phyloP scores from a whole-genome alignment of 1,284 basidiomycete genomes.

The Sporisorium graminicola region DNA sequence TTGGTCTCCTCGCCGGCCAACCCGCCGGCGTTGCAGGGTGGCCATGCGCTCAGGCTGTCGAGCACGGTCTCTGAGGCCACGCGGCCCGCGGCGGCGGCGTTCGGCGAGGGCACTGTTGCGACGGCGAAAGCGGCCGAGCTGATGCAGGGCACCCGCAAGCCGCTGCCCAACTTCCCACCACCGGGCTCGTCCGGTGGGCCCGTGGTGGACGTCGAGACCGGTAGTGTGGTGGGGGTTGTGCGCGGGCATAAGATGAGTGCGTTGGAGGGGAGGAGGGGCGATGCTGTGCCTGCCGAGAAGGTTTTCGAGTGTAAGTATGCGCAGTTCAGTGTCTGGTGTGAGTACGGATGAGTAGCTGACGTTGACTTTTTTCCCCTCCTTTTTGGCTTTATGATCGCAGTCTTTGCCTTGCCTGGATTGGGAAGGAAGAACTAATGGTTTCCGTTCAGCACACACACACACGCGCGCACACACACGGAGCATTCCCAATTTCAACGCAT shows the following conservation, averaged over 20 bases:
- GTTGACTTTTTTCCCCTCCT: too few species aligned
- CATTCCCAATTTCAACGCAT: neutral
- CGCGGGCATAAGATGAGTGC: conserved; percentile 75
- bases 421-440: neutral
- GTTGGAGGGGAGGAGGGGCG: conserved; percentile 76
- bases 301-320: conserved; percentile 73
- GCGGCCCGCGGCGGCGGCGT: neutral
- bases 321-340: too few species aligned
- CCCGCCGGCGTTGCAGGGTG: conserved; percentile 47
- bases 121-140: neutral
- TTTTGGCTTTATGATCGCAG: neutral
- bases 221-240: conserved; percentile 79
- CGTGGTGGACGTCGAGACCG: conserved; percentile 77
- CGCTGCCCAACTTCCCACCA: conserved; percentile 72
- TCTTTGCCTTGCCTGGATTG: conserved; percentile 4
- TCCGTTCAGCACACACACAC: neutral
- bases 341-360: neutral
- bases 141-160: conserved; percentile 31
- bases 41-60: conserved; percentile 33
- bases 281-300: conserved; percentile 79
- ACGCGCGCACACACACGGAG: neutral
- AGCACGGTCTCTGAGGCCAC: conserved; percentile 22
- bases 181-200: conserved; percentile 80
- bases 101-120: neutral
- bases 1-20: conserved; percentile 51